Evolutionary conservation across 257 asterid species (phyloP), one percentile per base, ranked within the genome.

Genomic region (Ophiorrhiza pumila): DNA sequence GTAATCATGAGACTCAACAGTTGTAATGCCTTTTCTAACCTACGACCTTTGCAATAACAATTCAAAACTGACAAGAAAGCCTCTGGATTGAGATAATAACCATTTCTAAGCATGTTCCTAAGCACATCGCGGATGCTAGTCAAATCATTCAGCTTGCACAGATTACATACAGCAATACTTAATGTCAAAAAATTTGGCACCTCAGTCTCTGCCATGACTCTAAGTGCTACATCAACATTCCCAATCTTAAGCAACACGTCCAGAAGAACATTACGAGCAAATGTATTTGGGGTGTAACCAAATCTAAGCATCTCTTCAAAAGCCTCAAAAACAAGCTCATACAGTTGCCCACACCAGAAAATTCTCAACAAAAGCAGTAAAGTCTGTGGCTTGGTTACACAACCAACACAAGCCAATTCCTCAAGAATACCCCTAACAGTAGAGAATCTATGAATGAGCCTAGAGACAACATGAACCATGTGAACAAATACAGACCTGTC

Each of bases 311-410:
- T 83, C 80, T 80, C 88, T 64, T 82, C 82, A 75, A 75, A 85
- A n/a, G 86, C 75, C 75, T 86, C 90, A 1, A 87, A 46, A 23
- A 86, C 91, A 85, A 88, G 78, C 73, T 78, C 85, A 70, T 83
- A 76, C 97, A 82, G 85, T 52, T 75, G 83, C 42, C 91, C 96
- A 73, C 82, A 71, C 96, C 92, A 91, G 71, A 81, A 91, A 68
- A 91, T 86, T 65, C 94, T 86, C 90, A 91, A 71, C 79, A 91
- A 76, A 65, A 91, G 90, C 88, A 91, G 67, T 31, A 89, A 83
- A 52, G 88, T 86, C 71, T 87, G 91, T 5, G 91, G 83, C 79
- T 84, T 89, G 72, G 75, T 81, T 52, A 59, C 69, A 71, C 87
- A 86, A 60, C 96, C 97, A 34, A 83, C 74, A 35, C 49, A 60